Evolutionary conservation across 148 eudicot species (phyloP), one percentile per base, ranked within the genome.

Genomic region (Limonium bicolor): DNA sequence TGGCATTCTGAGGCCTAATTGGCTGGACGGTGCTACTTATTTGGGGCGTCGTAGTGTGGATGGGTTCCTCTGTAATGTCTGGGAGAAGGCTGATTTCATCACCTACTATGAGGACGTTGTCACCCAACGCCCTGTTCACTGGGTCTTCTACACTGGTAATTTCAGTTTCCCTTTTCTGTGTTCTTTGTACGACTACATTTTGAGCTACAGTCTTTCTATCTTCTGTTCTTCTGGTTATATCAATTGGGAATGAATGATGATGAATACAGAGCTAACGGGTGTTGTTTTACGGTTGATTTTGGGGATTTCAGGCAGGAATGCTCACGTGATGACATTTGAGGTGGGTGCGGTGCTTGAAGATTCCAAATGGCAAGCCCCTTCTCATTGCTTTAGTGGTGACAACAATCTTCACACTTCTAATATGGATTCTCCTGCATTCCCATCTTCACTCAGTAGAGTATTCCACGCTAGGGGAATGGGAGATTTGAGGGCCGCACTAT

Each of bases 91-190:
- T 8, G 77, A 80, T 6, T 80, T 80, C 53, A 58, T 76, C 48
- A 43, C 59, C 63, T 80, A 73, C 26, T 76, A 70, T 11, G 82
- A 80, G 56, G 88, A 80, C 41, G 71, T 76, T 12, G 45, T 48
- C 20, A 64, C 90, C 36, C 66, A 49, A 26, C 58, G 80, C n/a
- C 90, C 80, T 31, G 90, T 80, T 20, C 53, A 65, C 4, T 80
- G 84, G 90, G 50, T 37, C 13, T 80, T 72, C 50, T 76, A 66
- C 60, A 70, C 70, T 0, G 80, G 80, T n/a, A n/a, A n/a, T 72
- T 71, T 20, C 3, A 30, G 1, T 9, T 10, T n/a, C n/a, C n/a
- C n/a, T n/a, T n/a, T n/a, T n/a, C n/a, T 56, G 21, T 21, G 0
- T 43, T 20, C 13, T 27, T 26, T 7, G 22, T 11, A 6, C 35